Conservation (phyloP, 1,139 yeast species). For the Geotrichum klebahnii region DNA sequence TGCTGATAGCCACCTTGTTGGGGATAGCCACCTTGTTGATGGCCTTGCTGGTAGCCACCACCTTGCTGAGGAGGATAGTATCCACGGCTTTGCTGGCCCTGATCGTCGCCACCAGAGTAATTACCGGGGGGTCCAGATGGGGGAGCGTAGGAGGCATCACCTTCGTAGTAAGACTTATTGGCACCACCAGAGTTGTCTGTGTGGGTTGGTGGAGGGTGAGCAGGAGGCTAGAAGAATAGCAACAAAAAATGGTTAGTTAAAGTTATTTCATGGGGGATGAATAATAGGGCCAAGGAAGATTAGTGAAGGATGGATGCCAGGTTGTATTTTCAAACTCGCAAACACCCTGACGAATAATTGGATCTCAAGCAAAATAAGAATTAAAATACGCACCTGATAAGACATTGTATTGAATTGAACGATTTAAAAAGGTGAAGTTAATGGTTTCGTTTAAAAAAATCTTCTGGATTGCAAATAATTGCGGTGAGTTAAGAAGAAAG, state of each 20-base stretch:
- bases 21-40: slow-evolving; percentile 21
- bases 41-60: slow-evolving; percentile 30
- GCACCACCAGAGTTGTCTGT: slow-evolving; percentile 12
- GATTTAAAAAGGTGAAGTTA: too few relatives aligned
- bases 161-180: slow-evolving; percentile 17
- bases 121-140: slow-evolving; percentile 12
- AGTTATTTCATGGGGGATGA: not conserved
- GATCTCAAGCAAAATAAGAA: too few relatives aligned
- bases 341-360: too few relatives aligned
- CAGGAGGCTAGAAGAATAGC: not conserved
- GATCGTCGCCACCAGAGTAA: slow-evolving; percentile 5
- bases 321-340: too few relatives aligned
- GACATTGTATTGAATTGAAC: too few relatives aligned
- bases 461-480: too few relatives aligned
- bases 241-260: not conserved
- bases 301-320: too few relatives aligned
- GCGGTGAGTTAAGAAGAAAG: too few relatives aligned
- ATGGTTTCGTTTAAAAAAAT: too few relatives aligned
- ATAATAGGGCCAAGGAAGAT: not conserved
- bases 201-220: not conserved
- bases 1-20: slow-evolving; percentile 13
- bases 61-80: slow-evolving; percentile 25
- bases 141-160: slow-evolving; percentile 1
- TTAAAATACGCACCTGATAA: too few relatives aligned
- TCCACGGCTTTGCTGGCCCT: slow-evolving; percentile 8